Base-by-base conservation (phyloP, 2,329 filamentous ascomycete species). In the Calonectria ilicicola region DNA sequence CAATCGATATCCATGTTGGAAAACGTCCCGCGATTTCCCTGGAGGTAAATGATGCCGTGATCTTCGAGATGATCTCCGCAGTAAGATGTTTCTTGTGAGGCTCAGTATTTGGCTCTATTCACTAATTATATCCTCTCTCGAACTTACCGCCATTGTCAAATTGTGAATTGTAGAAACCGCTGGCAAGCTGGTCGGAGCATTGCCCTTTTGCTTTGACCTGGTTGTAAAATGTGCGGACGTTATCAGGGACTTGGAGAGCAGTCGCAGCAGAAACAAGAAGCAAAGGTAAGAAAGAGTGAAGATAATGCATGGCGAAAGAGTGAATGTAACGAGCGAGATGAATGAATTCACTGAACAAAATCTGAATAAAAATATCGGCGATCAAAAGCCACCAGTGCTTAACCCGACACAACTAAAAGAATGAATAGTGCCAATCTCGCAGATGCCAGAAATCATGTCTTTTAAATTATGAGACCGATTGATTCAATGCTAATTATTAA, bases 1-100 rank as follows among this genome's bases (percentile, higher is more conserved):
- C 90, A 92, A 81, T 91, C 90, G 51, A 91, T 84, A 71, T 91
- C 89, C 86, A 91, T 89, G 78, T 91, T 87, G 9, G 85, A 86
- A 58, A 90, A 83, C 27, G 84, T 80, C 3, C 83, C 82, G 12
- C 80, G 76, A 1, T 78, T 80, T 9, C 86, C 86, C 60, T 86
- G 85, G 2, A 90, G 79, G 76, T 85, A 90, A 51, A 90, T 81
- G 32, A 85, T 82, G 12, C 83, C 82, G 66, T 78, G 80, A 21
- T 82, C 75, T 15, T 72, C 72, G 17, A 84, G 71, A 68, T 84
- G 83, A 67, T 88, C 86, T 32, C 83, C 85, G 69, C 86, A 88
- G 78, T 88, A 88, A 2, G 71, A 56, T 14, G 64, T 73, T 19
- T 49, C 71, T 73, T 15, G 19, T 7, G 35, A 2, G 17, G 23